Evolutionary conservation across 2,329 filamentous ascomycete species (phyloP).

Genomic region (Nemania bipapillata): DNA sequence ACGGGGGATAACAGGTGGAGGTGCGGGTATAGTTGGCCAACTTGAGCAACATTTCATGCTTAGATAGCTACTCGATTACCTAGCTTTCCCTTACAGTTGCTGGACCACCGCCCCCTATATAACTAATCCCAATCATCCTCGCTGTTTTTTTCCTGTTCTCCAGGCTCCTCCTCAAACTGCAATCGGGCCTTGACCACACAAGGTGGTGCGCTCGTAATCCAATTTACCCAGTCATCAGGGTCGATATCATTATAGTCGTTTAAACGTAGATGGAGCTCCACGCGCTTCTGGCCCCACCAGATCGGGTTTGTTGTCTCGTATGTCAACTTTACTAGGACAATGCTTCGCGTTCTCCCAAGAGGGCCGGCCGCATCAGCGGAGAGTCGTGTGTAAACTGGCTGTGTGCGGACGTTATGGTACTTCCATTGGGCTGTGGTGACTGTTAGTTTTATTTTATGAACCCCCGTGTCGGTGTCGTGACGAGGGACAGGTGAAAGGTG

Average conservation of each 20-base stretch:
- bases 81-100: too few species aligned
- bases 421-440: slow-evolving; percentile 1
- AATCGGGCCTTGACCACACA: neutral
- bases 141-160: too few species aligned
- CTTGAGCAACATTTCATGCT: too few species aligned
- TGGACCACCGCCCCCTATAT: too few species aligned
- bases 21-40: too few species aligned
- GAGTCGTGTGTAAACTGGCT: slow-evolving; percentile 32
- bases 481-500: neutral
- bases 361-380: slow-evolving; percentile 18
- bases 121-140: too few species aligned
- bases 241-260: neutral
- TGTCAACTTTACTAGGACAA: slow-evolving; percentile 25
- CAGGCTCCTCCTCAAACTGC: too few species aligned
- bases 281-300: too few species aligned
- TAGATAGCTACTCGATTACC: too few species aligned
- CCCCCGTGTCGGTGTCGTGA: neutral
- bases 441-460: slow-evolving; percentile 16
- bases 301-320: too few species aligned
- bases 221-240: slow-evolving; percentile 15
- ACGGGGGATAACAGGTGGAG: too few species aligned
- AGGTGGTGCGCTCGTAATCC: slow-evolving; percentile 8
- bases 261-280: neutral
- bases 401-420: neutral
- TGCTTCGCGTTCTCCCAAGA: slow-evolving; percentile 15